Base-by-base conservation (phyloP, 2,329 filamentous ascomycete genomes). In the Penicillium expansum region DNA sequence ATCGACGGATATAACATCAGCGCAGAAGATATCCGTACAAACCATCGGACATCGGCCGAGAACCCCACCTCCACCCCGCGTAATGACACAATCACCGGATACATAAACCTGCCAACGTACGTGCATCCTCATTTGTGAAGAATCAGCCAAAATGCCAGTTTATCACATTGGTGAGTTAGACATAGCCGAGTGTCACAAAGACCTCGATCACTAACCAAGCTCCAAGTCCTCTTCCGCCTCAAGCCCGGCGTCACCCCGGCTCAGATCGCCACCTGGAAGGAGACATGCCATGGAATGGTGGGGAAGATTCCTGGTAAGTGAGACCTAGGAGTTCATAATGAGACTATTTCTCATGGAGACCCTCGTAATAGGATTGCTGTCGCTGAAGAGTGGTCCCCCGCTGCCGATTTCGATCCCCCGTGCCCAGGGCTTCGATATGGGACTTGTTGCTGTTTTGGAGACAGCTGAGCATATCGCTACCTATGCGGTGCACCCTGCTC, bases 401-500 rank as follows among this genome's bases (percentile, higher is more conserved):
- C 59, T 78, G 20, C 67, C 74, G 0, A 71, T 74, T 24, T 77
- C 73, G 14, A 72, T 77, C 5, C 68, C 74, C 32, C 70, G 77
- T 37, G 72, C 75, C 20, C 72, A 79, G 52, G 78, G 78, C 1
- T 80, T 74, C 55, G 67, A 80, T 63, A 71, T 78, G 69, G 77
- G 74, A 2, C 58, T 80, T 11, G 72, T 80, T n/a, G 77, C 78
- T 5, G 69, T 79, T 6, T 56, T 80, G 61, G 78, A 80, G 59
- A 75, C 74, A 41, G 58, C 71, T 3, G 76, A 76, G 35, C 69
- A 79, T 67, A 61, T 80, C 5, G 66, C 69, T 45, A 70, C 68
- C 10, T 81, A 80, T 69, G 77, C 75, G 4, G 65, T 65, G 44
- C 78, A 80, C 69, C 77, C 77, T 43, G 77, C 76, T 29, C 79